These are phyloP conservation scores for Lathyrus sativus DNA, from an alignment of 306 rosid genomes.

Conservation along the genomic window DNA sequence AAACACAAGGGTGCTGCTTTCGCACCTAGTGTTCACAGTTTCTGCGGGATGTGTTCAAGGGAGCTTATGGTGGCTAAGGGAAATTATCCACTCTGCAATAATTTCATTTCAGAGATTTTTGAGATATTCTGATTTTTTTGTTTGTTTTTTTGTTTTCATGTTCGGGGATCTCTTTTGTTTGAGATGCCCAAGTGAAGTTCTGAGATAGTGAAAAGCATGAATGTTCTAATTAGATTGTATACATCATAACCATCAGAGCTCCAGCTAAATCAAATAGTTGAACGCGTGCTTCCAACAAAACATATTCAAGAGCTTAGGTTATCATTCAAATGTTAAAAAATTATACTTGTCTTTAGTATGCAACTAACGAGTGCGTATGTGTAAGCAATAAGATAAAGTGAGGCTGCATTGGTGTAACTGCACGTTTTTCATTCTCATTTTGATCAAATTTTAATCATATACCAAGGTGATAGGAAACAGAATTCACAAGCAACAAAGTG, in stretches of 20 bases:
- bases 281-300: conserved; percentile 11
- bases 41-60: conserved; percentile 85
- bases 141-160: background rate
- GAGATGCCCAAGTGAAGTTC: background rate
- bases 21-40: conserved; percentile 72
- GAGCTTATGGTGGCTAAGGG: conserved; percentile 75
- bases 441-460: background rate
- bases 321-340: background rate
- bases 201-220: background rate
- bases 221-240: background rate
- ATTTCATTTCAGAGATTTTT: conserved; percentile 75
- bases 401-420: background rate
- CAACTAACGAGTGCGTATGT: background rate
- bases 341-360: background rate
- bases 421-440: conserved; percentile 21
- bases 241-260: background rate
- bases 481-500: no score
- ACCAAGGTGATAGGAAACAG: background rate
- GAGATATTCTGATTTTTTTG: conserved; percentile 60
- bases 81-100: conserved; percentile 78
- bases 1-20: conserved; percentile 69
- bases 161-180: background rate
- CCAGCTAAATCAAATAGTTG: conserved; percentile 7
- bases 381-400: background rate
- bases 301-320: background rate